Conservation (phyloP, 2,329 filamentous ascomycete genomes). For the Trichoderma harzianum region DNA sequence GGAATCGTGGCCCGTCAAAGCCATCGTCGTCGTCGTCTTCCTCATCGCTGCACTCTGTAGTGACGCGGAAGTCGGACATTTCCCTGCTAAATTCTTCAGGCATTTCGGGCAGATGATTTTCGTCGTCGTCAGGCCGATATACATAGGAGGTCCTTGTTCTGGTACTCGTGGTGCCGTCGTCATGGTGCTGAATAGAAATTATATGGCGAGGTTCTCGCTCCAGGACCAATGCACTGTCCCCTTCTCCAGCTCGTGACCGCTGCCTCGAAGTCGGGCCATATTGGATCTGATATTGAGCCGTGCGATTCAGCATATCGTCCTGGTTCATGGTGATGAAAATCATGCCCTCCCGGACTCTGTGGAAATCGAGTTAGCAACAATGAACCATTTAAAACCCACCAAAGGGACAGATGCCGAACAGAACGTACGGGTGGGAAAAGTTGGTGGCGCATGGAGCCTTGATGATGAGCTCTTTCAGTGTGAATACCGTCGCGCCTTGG, state of each 20-base stretch:
- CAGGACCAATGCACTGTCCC: slow-evolving; percentile 19
- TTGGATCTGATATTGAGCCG: slow-evolving; percentile 71
- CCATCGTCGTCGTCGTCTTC: slow-evolving; percentile 46
- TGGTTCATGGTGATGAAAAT: slow-evolving; percentile 86
- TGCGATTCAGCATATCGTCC: slow-evolving; percentile 70
- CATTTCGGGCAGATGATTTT: slow-evolving; percentile 52
- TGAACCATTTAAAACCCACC: not conserved
- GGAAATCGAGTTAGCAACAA: slow-evolving; percentile 28
- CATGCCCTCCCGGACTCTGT: slow-evolving; percentile 83
- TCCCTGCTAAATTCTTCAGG: slow-evolving; percentile 52
- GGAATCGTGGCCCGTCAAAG: slow-evolving; percentile 27
- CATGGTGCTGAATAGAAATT: slow-evolving; percentile 51
- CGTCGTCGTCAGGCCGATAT: slow-evolving; percentile 38
- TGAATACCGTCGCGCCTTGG: slow-evolving; percentile 75
- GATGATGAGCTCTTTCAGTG: slow-evolving; percentile 80
- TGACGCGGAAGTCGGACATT: slow-evolving; percentile 51
- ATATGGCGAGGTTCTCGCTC: slow-evolving; percentile 34
- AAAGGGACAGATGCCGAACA: not conserved
- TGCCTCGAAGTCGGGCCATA: slow-evolving; percentile 42
- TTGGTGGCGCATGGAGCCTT: slow-evolving; percentile 71
- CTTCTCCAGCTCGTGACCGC: slow-evolving; percentile 20
- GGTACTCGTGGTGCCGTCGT: slow-evolving; percentile 49
- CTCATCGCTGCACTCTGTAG: slow-evolving; percentile 59
- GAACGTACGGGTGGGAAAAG: slow-evolving; percentile 80
- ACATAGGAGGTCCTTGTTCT: slow-evolving; percentile 45